A percentile compares a stretch with the other conserved stretches of the same genome.
These are phyloP conservation scores for Leccinum longicurvipes DNA, from an alignment of 768 basidiomycete species.

Conservation along the genomic window DNA sequence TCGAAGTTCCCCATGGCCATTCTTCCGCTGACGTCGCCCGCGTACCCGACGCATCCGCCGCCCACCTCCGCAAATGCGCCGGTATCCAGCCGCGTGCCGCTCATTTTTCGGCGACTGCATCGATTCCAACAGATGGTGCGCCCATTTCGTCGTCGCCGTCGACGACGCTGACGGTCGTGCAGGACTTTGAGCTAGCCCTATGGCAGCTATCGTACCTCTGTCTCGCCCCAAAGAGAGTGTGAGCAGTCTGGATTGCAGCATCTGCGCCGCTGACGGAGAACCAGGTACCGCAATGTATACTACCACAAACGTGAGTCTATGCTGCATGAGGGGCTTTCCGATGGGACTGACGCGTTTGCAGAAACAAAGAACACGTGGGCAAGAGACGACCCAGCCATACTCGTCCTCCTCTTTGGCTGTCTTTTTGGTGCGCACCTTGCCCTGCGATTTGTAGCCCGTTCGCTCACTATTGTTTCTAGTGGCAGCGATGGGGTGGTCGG, in stretches of 20 bases:
- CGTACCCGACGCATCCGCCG: constrained; percentile 19
- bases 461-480: constrained; percentile 40
- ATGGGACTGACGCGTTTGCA: constrained; percentile 30
- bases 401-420: constrained; percentile 79
- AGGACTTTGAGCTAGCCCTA: constrained; percentile 97
- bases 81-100: constrained; percentile 58
- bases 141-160: neutral
- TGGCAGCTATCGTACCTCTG: constrained; percentile 96
- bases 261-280: constrained; percentile 11
- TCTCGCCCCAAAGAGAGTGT: constrained; percentile 91
- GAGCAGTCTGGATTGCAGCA: constrained; percentile 21
- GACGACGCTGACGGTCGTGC: neutral
- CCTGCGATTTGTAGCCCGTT: neutral
- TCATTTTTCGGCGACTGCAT: constrained; percentile 76
- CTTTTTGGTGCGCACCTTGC: constrained; percentile 51
- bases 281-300: constrained; percentile 92
- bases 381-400: constrained; percentile 93
- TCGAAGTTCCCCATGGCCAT: constrained; percentile 30
- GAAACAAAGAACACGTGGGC: constrained; percentile 99
- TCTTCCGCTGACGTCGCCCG: constrained; percentile 31
- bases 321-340: neutral
- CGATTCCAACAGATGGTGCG: constrained; percentile 86
- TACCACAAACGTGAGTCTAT: constrained; percentile 84
- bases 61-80: constrained; percentile 13
- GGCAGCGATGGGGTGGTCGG: constrained; percentile 80